Base-by-base conservation (phyloP, 352 stramenopile species). In the Blastocystis sp. region DNA sequence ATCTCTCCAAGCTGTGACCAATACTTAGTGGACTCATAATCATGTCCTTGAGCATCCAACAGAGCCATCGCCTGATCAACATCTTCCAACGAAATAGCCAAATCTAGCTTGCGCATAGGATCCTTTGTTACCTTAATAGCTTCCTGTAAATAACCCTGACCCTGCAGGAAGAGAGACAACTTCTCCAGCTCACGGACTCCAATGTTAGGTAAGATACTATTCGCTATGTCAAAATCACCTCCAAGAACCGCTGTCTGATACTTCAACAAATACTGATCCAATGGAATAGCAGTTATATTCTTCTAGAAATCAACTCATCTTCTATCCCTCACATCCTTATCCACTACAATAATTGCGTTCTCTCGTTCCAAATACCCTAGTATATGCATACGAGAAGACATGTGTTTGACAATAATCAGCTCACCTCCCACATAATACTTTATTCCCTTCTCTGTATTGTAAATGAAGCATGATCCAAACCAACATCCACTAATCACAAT, bases 351-450 rank as follows among this genome's bases (percentile, higher is more conserved):
- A 22, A 99, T 95, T 58, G 97, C 92, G 93, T 99, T 97, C 92
- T 99, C 97, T 90, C 97, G 97, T 5, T 97, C 95, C 11, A 99
- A 91, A 91, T 99, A 99, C 53, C 97, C 97, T 17, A 99, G 93
- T 77, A 99, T 93, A 92, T 98, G 98, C 93, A 98, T 95, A 37
- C 69, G 58, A 51, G 91, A 93, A 78, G 95, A 93, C 40, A 99
- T 91, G 91, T 99, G 97, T 24, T 95, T 95, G 0, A 99, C 92
- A 48, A 96, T 98, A 93, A 99, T 98, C 60, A 99, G 96, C 90
- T 99, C 95, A n/a, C 97, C 97, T 57, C 97, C 97, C n/a, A 99
- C 96, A 90, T 97, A 98, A 92, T 99, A 99, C 91, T 98, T 98
- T 37, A 99, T 92, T 37, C 96, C 92, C 4, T 94, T 94, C 42